Conservation (phyloP, 352 stramenopile species). For the Pythium monospermum region DNA sequence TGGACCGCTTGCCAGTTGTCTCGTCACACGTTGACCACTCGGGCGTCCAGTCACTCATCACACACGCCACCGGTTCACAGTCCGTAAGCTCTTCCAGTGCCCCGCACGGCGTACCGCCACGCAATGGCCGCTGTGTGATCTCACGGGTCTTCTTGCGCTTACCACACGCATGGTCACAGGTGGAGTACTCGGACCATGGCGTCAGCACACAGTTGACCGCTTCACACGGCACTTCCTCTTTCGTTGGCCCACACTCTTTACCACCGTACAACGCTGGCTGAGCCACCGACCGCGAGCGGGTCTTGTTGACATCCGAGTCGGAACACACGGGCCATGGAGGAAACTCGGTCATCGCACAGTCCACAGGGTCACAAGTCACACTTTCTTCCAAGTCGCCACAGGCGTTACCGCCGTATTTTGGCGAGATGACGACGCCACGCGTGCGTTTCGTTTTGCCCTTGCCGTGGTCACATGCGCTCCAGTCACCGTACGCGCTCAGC, state of each 20-base stretch:
- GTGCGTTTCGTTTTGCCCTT: constrained; percentile 10
- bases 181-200: constrained; percentile 33
- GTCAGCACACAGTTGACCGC: constrained; percentile 45
- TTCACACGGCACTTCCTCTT: constrained; percentile 10
- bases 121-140: constrained; percentile 13
- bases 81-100: constrained; percentile 11
- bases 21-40: constrained; percentile 21
- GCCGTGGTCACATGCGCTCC: constrained; percentile 6
- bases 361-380: constrained; percentile 14
- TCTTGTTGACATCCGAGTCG: constrained; percentile 35
- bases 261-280: constrained; percentile 7
- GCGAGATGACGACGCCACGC: not conserved
- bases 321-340: constrained; percentile 7
- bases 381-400: constrained; percentile 7
- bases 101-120: constrained; percentile 2
- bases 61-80: constrained; percentile 13
- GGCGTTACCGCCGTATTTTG: constrained; percentile 8
- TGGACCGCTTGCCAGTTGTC: constrained; percentile 17
- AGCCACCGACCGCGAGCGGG: constrained; percentile 1
- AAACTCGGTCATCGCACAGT: constrained; percentile 14
- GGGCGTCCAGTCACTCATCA: constrained; percentile 9
- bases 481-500: constrained; percentile 16
- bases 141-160: constrained; percentile 25
- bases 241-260: constrained; percentile 4
- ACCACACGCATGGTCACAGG: constrained; percentile 42